Base-by-base conservation (phyloP, 2,329 filamentous ascomycete species). In the Orbilia ellipsospora region DNA sequence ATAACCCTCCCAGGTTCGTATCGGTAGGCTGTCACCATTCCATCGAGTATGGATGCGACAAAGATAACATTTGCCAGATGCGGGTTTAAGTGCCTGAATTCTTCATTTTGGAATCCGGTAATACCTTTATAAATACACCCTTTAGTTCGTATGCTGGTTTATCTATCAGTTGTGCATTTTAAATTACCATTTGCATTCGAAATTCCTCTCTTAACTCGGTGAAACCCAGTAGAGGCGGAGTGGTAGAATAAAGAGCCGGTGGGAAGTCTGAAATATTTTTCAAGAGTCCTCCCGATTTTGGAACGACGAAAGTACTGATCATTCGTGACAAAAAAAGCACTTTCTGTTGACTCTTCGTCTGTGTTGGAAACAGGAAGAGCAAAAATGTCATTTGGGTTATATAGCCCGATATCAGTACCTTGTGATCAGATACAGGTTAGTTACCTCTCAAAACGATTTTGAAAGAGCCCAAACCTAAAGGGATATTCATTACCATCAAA, bases 351-450 rank as follows among this genome's bases (percentile, higher is more conserved):
- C 4, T n/a, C 36, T 16, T 45, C 26, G 54, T 28, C 45, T 6
- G 23, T 6, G 7, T 45, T 15, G 2, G 62, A 61, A 4, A 55
- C 16, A 0, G 69, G 62, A 20, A 73, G 16, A 18, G 69, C 69
- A 51, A 73, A 73, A n/a, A 73, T 60, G 26, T 73, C 69, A 16
- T 73, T 73, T 18, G 69, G 69, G 18, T 73, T 73, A 31, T 62
- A 40, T 3, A 73, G 55, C 2, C 69, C 69, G 8, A 56, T 26
- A 12, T 36, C 20, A 2, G 50, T 20, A n/a, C 68, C 68, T 73
- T 44, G 56, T 26, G 16, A 50, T 23, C 23, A 23, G 23, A 16
- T 48, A 15, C 16, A 48, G 31, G 44, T 48, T 5, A 48, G 44
- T 18, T 15, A 48, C 44, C 16, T 48, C 44, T 4, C 4, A 2